Evolutionary conservation across 2,329 filamentous ascomycete genomes (phyloP).

Genomic region (Allantophomopsis cytisporea): DNA sequence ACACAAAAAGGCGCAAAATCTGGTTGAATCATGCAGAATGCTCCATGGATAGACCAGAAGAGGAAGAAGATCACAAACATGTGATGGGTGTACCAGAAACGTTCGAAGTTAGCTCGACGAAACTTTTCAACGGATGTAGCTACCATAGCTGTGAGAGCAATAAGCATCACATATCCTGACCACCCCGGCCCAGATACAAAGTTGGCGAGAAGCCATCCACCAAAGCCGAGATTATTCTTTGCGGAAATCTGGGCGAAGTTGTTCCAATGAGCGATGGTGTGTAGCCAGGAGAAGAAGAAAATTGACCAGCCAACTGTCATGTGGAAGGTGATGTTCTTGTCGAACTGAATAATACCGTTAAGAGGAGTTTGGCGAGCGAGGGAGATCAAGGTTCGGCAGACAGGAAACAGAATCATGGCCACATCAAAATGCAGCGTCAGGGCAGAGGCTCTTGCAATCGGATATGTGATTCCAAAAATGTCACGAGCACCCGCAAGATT

Average conservation of each 20-base stretch:
- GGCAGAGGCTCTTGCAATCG: constrained; percentile 63
- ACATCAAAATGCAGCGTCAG: constrained; percentile 73
- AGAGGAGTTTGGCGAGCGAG: constrained; percentile 67
- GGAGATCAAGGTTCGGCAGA: constrained; percentile 75
- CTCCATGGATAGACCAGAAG: constrained; percentile 82
- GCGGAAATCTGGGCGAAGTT: constrained; percentile 68
- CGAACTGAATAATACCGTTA: constrained; percentile 78
- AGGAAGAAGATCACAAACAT: constrained; percentile 81
- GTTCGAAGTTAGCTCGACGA: constrained; percentile 70
- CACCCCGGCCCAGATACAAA: constrained; percentile 70
- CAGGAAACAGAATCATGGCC: constrained; percentile 65
- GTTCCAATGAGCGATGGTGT: constrained; percentile 78
- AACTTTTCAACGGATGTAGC: constrained; percentile 66
- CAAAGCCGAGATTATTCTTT: constrained; percentile 64
- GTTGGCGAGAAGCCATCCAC: constrained; percentile 66
- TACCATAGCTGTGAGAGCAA: constrained; percentile 66
- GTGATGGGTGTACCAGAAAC: constrained; percentile 86
- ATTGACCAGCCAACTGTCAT: constrained; percentile 79
- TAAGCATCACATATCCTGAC: constrained; percentile 77
- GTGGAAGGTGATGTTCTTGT: constrained; percentile 84
- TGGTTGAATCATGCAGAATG: constrained; percentile 83
- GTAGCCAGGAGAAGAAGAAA: constrained; percentile 77
- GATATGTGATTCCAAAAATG: constrained; percentile 63
- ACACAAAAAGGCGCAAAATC: constrained; percentile 69
- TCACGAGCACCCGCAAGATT: constrained; percentile 51